Evolutionary conservation across 2,329 filamentous ascomycete genomes (phyloP).

Genomic region (Gremmenia infestans): DNA sequence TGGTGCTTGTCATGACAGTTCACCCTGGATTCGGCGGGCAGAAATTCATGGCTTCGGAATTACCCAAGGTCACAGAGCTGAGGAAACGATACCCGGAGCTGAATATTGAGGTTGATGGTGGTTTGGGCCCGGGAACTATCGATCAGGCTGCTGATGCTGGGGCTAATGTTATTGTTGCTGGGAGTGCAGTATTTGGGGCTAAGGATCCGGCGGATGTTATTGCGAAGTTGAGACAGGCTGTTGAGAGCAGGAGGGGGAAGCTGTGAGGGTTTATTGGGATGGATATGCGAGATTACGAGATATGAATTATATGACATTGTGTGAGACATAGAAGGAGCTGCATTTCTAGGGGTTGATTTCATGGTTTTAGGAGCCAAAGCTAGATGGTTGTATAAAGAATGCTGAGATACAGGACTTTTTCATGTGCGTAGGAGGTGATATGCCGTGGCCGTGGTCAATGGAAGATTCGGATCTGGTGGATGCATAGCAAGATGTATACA

Average conservation of each 20-base stretch:
- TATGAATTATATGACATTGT: background rate
- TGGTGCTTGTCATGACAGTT: conserved; percentile 98
- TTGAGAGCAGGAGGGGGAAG: conserved; percentile 53
- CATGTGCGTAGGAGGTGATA: too few relatives aligned
- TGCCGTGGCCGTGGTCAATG: too few relatives aligned
- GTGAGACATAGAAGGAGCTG: background rate
- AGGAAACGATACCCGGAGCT: conserved; percentile 81
- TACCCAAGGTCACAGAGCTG: conserved; percentile 86
- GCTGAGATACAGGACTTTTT: too few relatives aligned
- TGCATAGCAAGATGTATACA: too few relatives aligned
- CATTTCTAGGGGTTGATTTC: background rate
- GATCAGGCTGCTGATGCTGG: conserved; percentile 92
- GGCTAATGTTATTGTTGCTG: conserved; percentile 96
- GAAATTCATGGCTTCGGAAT: conserved; percentile 95
- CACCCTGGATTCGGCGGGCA: conserved; percentile 96
- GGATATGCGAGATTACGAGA: background rate
- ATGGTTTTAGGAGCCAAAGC: too few relatives aligned
- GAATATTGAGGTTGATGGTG: conserved; percentile 97
- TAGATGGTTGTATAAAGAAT: too few relatives aligned
- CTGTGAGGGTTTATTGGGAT: conserved; percentile 5
- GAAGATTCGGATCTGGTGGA: too few relatives aligned
- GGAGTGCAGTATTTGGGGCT: conserved; percentile 92
- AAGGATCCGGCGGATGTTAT: conserved; percentile 86
- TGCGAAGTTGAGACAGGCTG: conserved; percentile 68
- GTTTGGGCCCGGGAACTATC: conserved; percentile 81